Evolutionary conservation across 2,329 filamentous ascomycete species (phyloP), one percentile per base, ranked within the genome.

Genomic region (Orbilia ellipsospora): DNA sequence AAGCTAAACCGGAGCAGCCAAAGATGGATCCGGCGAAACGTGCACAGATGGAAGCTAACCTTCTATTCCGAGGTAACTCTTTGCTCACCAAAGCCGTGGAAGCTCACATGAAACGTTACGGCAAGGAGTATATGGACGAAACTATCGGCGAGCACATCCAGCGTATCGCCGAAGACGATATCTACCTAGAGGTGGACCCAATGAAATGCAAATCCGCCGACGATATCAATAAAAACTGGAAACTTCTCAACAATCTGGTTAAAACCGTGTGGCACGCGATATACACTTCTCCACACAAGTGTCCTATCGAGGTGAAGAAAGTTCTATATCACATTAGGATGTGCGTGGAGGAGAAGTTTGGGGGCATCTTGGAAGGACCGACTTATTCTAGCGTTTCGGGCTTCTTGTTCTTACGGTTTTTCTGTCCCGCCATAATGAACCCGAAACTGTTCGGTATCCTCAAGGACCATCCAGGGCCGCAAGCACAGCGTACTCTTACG

Each of bases 61-160:
- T 99, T 0, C 88, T 99, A 2, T 99, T 99, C 83, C 89, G 95
- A 40, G 95, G 95, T 75, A 99, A 99, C 80, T 96, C 95, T 0
- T 85, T 99, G 8, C 86, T 98, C 28, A 99, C 95, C 0, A 96
- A 97, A 81, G 90, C 94, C 0, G 86, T 99, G 52, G 95, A 99
- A 81, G 91, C 93, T 73, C 94, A 99, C 81, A 98, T 99, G 95
- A 92, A 93, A 70, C 89, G 95, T 8, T 85, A 98, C 0, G 95
- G 95, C 50, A 94, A 93, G 78, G 94, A 97, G 78, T 99, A 97
- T 80, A 84, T 99, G 0, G 92, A 96, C 79, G 92, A 96, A 59
- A 90, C 92, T 0, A 85, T 99, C 45, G 89, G 89, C n/a, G 90
- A 93, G 61, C 95, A 94, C 82, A 87, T 99, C 52, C 86, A 87